Evolutionary conservation across 805 yeast genomes (phyloP).

Genomic region (Candida palmyrensis): DNA sequence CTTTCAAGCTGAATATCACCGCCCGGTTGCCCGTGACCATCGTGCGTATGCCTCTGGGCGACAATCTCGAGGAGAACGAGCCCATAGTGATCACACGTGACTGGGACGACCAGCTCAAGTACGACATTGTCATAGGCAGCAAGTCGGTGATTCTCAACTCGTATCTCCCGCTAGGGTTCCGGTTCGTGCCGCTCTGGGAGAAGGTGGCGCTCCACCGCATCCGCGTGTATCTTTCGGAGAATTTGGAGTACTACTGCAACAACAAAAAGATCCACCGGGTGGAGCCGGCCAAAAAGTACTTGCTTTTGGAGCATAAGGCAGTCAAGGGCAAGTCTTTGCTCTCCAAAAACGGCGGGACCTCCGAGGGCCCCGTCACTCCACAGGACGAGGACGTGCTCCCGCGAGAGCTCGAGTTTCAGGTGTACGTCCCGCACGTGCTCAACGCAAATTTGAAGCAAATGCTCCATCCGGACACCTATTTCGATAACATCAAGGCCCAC

Average conservation of each 20-base stretch:
- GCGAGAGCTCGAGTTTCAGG: constrained; percentile 78
- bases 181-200: constrained; percentile 74
- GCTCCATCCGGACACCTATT: constrained; percentile 83
- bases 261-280: constrained; percentile 84
- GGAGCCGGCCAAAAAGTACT: constrained; percentile 81
- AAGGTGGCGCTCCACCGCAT: constrained; percentile 84
- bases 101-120: constrained; percentile 90
- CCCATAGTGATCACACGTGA: constrained; percentile 87
- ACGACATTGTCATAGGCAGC: constrained; percentile 87
- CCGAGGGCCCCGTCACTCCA: constrained; percentile 14
- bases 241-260: constrained; percentile 82
- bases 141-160: constrained; percentile 84
- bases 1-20: constrained; percentile 72
- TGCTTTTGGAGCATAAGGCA: constrained; percentile 78
- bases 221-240: constrained; percentile 81
- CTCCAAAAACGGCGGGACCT: constrained; percentile 30
- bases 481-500: constrained; percentile 73
- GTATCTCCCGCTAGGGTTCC: constrained; percentile 76
- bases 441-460: constrained; percentile 42
- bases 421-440: constrained; percentile 72
- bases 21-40: constrained; percentile 62
- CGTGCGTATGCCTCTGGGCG: constrained; percentile 72
- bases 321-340: constrained; percentile 43
- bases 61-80: constrained; percentile 81
- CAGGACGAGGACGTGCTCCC: constrained; percentile 56